These are phyloP conservation scores for Trichoderma gamsii DNA, from an alignment of 495 filamentous ascomycete genomes.

Conservation along the genomic window DNA sequence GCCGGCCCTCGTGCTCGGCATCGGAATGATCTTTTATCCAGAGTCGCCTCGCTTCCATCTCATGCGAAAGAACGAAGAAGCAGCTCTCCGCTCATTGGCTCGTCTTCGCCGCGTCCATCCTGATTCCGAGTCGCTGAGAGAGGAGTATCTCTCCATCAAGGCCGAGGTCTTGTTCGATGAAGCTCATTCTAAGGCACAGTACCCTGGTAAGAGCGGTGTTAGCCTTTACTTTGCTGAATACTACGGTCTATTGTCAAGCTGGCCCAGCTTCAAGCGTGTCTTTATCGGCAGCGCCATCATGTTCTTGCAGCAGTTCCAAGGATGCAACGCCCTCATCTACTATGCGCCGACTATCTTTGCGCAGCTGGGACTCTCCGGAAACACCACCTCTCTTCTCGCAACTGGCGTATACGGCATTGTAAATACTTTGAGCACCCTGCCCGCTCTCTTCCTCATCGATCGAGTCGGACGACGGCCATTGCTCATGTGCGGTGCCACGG, in stretches of 20 bases:
- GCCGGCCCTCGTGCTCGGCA: conserved; percentile 43
- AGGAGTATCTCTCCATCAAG: conserved; percentile 48
- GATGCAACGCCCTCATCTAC: conserved; percentile 31
- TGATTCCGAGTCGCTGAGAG: conserved; percentile 38
- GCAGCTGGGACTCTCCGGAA: conserved; percentile 47
- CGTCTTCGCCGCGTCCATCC: conserved; percentile 40
- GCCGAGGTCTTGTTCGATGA: conserved; percentile 47
- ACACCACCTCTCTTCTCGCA: conserved; percentile 43
- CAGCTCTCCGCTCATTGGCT: conserved; percentile 41
- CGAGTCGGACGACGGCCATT: conserved; percentile 10
- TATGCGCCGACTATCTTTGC: conserved; percentile 56
- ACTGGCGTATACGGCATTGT: conserved; percentile 33
- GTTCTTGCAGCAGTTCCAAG: conserved; percentile 38
- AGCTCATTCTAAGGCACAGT: conserved; percentile 38
- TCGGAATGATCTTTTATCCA: conserved; percentile 33
- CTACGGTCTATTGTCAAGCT: conserved; percentile 24
- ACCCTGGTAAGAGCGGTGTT: conserved; percentile 31
- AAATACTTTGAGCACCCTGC: conserved; percentile 41
- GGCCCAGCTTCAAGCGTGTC: conserved; percentile 25
- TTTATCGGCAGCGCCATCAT: conserved; percentile 22
- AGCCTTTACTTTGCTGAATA: conserved; percentile 36
- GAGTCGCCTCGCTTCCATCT: conserved; percentile 48
- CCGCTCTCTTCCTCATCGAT: conserved; percentile 18
- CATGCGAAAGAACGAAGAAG: conserved; percentile 42
- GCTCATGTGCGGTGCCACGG: conserved; percentile 35